Conservation (phyloP, 106 monocot species). For the Dendrobium nobile region DNA sequence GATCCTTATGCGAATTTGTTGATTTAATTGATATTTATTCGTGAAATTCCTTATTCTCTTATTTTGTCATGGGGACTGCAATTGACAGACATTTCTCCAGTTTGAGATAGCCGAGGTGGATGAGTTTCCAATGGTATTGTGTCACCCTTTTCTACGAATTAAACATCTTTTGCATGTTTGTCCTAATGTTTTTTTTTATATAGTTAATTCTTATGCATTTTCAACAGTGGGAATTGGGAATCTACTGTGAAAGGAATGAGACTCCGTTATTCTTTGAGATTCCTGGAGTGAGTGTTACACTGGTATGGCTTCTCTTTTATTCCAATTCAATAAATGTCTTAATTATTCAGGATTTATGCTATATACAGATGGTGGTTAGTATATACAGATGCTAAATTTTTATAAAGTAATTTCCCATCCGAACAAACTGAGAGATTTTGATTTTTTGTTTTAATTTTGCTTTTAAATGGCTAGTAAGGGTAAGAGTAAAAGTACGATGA, state of each 20-base stretch:
- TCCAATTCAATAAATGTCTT: background rate
- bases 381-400: background rate
- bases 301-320: conserved; percentile 21
- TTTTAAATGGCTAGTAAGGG: background rate
- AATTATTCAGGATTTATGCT: background rate
- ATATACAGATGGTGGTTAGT: background rate
- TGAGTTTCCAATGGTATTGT: conserved; percentile 37
- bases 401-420: background rate
- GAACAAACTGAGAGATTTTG: background rate
- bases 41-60: background rate
- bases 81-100: conserved; percentile 20
- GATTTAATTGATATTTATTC: background rate
- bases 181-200: background rate
- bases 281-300: conserved; percentile 26
- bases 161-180: background rate
- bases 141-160: background rate
- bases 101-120: conserved; percentile 68
- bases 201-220: conserved; percentile 2
- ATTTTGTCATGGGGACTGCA: conserved; percentile 15
- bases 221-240: conserved; percentile 1
- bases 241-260: background rate
- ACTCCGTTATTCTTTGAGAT: conserved; percentile 15
- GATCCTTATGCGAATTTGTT: background rate
- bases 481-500: background rate
- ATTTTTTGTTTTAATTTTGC: background rate